A percentile compares a stretch with the other conserved stretches of the same genome.
These are phyloP conservation scores for Schizochytrium sp. DNA, from an alignment of 108 stramenopile species.

Conservation along the genomic window DNA sequence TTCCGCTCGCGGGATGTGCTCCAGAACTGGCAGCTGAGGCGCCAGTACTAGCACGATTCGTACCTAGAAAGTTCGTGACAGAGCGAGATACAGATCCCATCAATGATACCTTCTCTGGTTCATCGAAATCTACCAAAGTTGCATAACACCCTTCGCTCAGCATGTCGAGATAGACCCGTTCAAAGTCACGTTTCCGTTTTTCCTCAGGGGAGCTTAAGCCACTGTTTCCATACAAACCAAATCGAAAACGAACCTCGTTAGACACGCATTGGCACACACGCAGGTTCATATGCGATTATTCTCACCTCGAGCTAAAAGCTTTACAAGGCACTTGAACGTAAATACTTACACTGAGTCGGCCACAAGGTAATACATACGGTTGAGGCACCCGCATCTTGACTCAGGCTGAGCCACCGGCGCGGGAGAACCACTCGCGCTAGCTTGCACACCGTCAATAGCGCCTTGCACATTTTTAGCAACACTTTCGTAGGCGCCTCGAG, in stretches of 20 bases:
- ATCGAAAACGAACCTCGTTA: background rate
- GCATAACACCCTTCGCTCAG: background rate
- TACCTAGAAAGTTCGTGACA: background rate
- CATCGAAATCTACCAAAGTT: conserved; percentile 26
- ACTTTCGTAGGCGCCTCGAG: conserved; percentile 17
- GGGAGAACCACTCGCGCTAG: background rate
- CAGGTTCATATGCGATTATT: background rate
- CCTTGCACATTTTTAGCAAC: conserved; percentile 16
- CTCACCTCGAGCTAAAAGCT: background rate
- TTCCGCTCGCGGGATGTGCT: conserved; percentile 20
- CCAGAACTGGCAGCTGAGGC: background rate
- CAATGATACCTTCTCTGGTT: background rate
- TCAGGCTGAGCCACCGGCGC: background rate
- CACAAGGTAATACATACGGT: conserved; percentile 6
- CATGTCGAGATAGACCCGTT: background rate
- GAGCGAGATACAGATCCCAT: conserved; percentile 28
- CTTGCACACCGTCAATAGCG: background rate
- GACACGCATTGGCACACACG: background rate
- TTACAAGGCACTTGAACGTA: background rate
- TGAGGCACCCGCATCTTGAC: conserved; percentile 1
- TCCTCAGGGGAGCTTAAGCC: conserved; percentile 45
- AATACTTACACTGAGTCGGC: conserved; percentile 32
- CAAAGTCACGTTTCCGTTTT: conserved; percentile 1
- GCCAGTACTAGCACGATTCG: background rate
- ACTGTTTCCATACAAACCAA: background rate